Conservation (phyloP, 164 flowering plant species). For the Annona squamosa region DNA sequence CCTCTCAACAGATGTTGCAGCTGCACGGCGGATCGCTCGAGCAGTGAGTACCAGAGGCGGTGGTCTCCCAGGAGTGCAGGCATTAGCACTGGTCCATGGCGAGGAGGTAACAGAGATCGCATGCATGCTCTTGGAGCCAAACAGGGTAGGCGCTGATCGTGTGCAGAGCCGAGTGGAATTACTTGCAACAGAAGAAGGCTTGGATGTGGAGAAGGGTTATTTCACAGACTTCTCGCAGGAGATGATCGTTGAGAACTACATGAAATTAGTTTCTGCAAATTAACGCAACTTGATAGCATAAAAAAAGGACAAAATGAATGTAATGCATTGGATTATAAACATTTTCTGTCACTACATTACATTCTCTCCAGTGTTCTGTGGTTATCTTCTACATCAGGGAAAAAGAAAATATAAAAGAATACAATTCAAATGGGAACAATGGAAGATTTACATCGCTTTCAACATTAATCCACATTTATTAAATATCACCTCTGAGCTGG, state of each 20-base stretch:
- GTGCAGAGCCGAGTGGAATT: slow-evolving; percentile 51
- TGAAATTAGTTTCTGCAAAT: slow-evolving; percentile 7
- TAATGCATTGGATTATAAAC: neutral
- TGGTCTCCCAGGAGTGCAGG: slow-evolving; percentile 64
- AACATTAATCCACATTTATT: slow-evolving; percentile 4
- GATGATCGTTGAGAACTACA: slow-evolving; percentile 14
- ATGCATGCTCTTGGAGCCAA: slow-evolving; percentile 61
- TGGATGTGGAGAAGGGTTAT: slow-evolving; percentile 62
- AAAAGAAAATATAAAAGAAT: neutral
- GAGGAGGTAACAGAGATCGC: slow-evolving; percentile 62
- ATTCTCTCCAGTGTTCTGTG: neutral
- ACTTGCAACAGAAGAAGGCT: slow-evolving; percentile 57
- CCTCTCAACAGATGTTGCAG: slow-evolving; percentile 43
- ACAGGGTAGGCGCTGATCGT: slow-evolving; percentile 47
- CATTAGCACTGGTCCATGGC: slow-evolving; percentile 62
- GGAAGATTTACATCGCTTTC: slow-evolving; percentile 2
- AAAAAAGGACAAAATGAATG: neutral
- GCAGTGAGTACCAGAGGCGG: slow-evolving; percentile 74
- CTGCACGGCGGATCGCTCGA: slow-evolving; percentile 43
- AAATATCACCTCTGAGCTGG: slow-evolving; percentile 15
- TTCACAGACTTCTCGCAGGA: slow-evolving; percentile 65
- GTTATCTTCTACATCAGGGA: neutral
- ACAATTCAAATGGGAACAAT: neutral
- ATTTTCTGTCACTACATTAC: neutral
- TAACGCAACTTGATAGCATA: neutral